Base-by-base conservation (phyloP, 2,329 filamentous ascomycete genomes). In the Calonectria henricotiae region DNA sequence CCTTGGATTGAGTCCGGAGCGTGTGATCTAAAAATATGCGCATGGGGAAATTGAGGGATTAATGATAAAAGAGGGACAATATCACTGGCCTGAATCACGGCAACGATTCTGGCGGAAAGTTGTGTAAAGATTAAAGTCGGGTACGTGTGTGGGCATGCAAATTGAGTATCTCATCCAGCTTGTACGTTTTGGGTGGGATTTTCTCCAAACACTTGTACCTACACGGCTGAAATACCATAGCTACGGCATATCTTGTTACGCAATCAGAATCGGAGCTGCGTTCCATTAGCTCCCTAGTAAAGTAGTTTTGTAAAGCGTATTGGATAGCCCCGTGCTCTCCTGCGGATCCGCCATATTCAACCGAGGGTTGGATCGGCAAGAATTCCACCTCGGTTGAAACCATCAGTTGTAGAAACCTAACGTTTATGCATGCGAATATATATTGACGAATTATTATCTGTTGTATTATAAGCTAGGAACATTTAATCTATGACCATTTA, bases 361-460 rank as follows among this genome's bases (percentile, higher is more conserved):
- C 51, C 51, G 51, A 58, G 51, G 51, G 39, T 27, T 58, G 9
- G 20, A 39, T 39, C 51, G 51, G 51, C 32, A 39, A 2, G 13
- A 58, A 58, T 58, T 58, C 32, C 51, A 58, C 51, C 51, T 58
- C 51, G 51, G 51, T n/a, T 37, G 20, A 58, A 58, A 39, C 37
- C 20, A 13, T 11, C 20, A 58, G 25, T 2, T 39, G 32, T 9
- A 23, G 35, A 39, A 25, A 37, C 12, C 4, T 20, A 25, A 8
- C 23, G 4, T 37, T 23, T 25, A 3, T 5, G n/a, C 15, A 25
- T 13, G 6, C 32, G n/a, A 17, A 39, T 4, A 20, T 20, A 20
- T 20, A 20, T 20, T 20, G 20, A 20, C 20, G 5, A 1, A 15
- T 7, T 25, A 25, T 25, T 27, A 5, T n/a, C 8, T 23, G 51